Percentiles rank a stretch among this genome's conserved stretches.
Evolutionary conservation across 805 yeast genomes (phyloP).

Genomic region (Sungouiella thailandica): DNA sequence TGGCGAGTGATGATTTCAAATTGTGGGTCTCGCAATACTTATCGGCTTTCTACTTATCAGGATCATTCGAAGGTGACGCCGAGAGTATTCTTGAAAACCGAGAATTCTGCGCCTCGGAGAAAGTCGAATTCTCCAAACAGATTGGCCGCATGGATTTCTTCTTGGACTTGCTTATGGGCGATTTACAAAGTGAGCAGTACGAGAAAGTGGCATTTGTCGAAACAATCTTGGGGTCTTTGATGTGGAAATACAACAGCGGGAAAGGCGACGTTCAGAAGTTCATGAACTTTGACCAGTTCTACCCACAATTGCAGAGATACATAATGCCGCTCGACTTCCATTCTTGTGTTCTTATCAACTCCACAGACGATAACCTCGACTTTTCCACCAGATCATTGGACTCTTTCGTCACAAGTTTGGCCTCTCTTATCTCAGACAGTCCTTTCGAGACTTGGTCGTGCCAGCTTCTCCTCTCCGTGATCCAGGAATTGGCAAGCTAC

Average conservation of each 20-base stretch:
- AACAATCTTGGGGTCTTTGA: constrained; percentile 35
- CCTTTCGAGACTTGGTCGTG: constrained; percentile 26
- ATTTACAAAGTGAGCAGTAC: constrained; percentile 7
- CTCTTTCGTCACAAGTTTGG: too few species aligned
- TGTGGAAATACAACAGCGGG: constrained; percentile 20
- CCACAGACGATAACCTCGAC: constrained; percentile 13
- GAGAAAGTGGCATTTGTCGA: constrained; percentile 23
- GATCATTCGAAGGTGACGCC: background rate
- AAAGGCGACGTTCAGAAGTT: constrained; percentile 14
- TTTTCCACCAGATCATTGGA: too few species aligned
- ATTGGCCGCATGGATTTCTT: constrained; percentile 5
- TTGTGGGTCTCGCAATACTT: constrained; percentile 12
- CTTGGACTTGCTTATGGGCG: constrained; percentile 13
- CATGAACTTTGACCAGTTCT: constrained; percentile 18
- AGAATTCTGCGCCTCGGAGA: constrained; percentile 1
- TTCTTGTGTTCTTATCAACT: constrained; percentile 27
- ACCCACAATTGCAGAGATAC: constrained; percentile 11
- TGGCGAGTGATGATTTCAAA: background rate
- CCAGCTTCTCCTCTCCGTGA: constrained; percentile 25
- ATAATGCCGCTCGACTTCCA: constrained; percentile 31
- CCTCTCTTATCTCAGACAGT: constrained; percentile 7
- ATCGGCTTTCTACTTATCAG: constrained; percentile 10
- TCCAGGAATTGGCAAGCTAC: constrained; percentile 25
- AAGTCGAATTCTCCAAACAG: constrained; percentile 1
- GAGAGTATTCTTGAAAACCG: background rate